Conservation (phyloP, 1,139 yeast genomes). For the Blastobotrys capitulatus region DNA sequence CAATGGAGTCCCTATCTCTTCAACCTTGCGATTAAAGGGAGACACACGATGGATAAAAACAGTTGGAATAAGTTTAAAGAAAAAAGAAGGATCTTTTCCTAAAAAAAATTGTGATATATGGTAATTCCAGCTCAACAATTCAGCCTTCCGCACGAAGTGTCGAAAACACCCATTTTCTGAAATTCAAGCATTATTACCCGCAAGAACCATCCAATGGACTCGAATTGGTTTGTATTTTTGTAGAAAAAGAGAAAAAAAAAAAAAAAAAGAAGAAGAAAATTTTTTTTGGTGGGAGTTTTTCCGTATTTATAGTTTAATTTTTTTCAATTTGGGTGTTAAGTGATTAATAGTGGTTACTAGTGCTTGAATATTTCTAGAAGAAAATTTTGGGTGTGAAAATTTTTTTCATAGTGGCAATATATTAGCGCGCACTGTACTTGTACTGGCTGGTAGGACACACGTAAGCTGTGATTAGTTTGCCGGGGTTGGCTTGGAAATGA, state of each 20-base stretch:
- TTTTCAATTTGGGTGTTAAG: neutral
- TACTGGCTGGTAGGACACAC: too few species aligned
- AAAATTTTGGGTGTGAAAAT: too few species aligned
- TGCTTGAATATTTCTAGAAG: too few species aligned
- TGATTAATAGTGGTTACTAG: too few species aligned
- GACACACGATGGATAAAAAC: conserved; percentile 24
- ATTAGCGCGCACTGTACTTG: too few species aligned
- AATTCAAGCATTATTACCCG: neutral
- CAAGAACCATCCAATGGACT: conserved; percentile 5
- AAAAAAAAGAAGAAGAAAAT: neutral
- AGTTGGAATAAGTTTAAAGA: conserved; percentile 3
- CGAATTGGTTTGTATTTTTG: neutral
- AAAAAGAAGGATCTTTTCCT: conserved; percentile 19
- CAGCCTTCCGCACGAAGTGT: conserved; percentile 30
- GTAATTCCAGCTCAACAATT: conserved; percentile 7
- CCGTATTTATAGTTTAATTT: neutral
- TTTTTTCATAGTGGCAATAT: too few species aligned
- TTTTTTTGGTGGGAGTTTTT: too few species aligned
- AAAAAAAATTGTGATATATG: neutral
- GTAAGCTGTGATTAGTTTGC: too few species aligned
- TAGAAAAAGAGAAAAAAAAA: neutral
- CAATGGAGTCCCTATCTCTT: conserved; percentile 29
- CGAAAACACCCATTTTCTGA: conserved; percentile 12
- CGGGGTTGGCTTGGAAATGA: too few species aligned
- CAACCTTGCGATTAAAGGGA: conserved; percentile 20